phyloP scores from a whole-genome alignment of 805 yeast species.

The Yamadazyma phyllophila region DNA sequence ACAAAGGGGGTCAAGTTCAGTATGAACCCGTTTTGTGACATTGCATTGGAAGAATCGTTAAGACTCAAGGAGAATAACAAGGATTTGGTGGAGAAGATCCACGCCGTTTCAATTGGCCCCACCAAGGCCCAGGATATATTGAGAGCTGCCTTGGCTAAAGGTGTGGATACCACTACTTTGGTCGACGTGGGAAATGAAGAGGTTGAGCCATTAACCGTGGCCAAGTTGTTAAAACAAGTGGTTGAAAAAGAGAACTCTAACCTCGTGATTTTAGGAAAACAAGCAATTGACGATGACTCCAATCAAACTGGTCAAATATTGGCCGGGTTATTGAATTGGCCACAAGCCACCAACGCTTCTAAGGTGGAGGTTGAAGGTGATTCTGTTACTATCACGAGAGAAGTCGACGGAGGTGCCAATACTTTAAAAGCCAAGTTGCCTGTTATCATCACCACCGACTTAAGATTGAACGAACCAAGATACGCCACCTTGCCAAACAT shows the following conservation, averaged over 20 bases:
- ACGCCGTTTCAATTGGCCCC: slow-evolving; percentile 90
- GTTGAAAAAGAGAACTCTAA: slow-evolving; percentile 72
- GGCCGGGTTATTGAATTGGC: slow-evolving; percentile 92
- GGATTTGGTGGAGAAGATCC: slow-evolving; percentile 71
- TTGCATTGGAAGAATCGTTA: slow-evolving; percentile 94
- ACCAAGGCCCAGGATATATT: slow-evolving; percentile 82
- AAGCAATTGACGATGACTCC: slow-evolving; percentile 93
- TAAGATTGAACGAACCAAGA: slow-evolving; percentile 92
- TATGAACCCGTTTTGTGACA: slow-evolving; percentile 96
- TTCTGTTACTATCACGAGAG: slow-evolving; percentile 74
- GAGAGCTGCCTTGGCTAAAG: slow-evolving; percentile 90
- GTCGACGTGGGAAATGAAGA: slow-evolving; percentile 71
- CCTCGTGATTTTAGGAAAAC: slow-evolving; percentile 88
- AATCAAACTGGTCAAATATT: slow-evolving; percentile 96
- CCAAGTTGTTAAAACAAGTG: slow-evolving; percentile 74
- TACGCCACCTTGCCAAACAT: slow-evolving; percentile 94
- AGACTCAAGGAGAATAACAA: slow-evolving; percentile 67
- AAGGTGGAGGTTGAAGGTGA: slow-evolving; percentile 65
- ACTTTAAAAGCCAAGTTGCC: slow-evolving; percentile 77
- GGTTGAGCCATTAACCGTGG: slow-evolving; percentile 85
- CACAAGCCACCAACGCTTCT: slow-evolving; percentile 94
- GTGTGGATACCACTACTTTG: slow-evolving; percentile 83
- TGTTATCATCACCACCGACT: slow-evolving; percentile 84
- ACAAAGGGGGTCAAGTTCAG: slow-evolving; percentile 87
- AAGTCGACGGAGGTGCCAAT: slow-evolving; percentile 94